Evolutionary conservation across 352 stramenopile genomes (phyloP).

Genomic region (Achlya hypogyna): DNA sequence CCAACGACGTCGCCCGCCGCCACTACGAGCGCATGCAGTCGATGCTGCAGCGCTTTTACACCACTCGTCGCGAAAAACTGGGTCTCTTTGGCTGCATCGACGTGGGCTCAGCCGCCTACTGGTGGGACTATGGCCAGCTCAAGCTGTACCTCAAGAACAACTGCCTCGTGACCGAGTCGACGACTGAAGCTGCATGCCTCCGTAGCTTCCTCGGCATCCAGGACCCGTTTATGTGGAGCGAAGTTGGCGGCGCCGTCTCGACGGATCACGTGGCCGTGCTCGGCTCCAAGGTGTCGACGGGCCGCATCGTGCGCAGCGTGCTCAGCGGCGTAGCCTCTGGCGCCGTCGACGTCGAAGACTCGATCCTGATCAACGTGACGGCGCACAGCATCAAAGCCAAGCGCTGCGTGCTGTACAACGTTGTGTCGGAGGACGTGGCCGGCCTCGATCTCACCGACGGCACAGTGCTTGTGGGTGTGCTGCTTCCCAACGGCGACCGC

Average conservation of each 20-base stretch:
- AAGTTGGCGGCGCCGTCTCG: constrained; percentile 40
- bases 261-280: constrained; percentile 66
- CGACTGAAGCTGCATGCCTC: constrained; percentile 70
- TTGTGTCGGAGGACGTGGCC: constrained; percentile 86
- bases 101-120: constrained; percentile 94
- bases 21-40: constrained; percentile 90
- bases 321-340: constrained; percentile 85
- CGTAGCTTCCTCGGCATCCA: constrained; percentile 72
- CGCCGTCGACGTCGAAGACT: constrained; percentile 89
- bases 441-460: constrained; percentile 88
- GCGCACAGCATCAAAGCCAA: constrained; percentile 92
- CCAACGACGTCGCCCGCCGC: constrained; percentile 43
- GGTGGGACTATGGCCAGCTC: constrained; percentile 98
- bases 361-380: constrained; percentile 97
- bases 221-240: constrained; percentile 69
- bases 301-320: constrained; percentile 68
- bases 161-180: constrained; percentile 83
- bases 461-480: constrained; percentile 91
- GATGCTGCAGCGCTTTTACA: constrained; percentile 85
- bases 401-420: constrained; percentile 95
- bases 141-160: constrained; percentile 98
- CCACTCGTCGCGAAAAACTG: constrained; percentile 45
- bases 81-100: constrained; percentile 96
- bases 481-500: constrained; percentile 86
- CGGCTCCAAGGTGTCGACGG: constrained; percentile 64